Conservation (phyloP, 176 grass and related monocot genomes). For the Carex parvula region DNA sequence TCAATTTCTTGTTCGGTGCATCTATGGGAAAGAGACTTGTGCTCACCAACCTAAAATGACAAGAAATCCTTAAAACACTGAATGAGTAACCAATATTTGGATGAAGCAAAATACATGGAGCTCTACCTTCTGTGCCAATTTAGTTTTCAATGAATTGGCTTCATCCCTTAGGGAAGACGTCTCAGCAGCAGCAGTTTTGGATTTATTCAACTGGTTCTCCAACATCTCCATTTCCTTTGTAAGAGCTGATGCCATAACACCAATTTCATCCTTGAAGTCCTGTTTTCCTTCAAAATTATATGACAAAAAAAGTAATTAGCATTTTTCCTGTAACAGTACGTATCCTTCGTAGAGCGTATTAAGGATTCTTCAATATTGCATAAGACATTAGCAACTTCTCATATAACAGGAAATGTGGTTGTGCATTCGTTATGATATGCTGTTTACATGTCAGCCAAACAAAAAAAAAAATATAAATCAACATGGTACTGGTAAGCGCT, state of each 20-base stretch:
- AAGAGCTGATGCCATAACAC: conserved; percentile 80
- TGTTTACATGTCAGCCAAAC: background rate
- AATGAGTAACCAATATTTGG: conserved; percentile 25
- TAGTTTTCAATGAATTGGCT: conserved; percentile 54
- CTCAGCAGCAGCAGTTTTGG: conserved; percentile 69
- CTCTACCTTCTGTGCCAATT: conserved; percentile 67
- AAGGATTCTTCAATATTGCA: background rate
- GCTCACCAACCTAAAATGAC: conserved; percentile 67
- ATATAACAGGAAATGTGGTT: background rate
- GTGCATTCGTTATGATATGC: background rate
- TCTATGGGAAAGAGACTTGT: conserved; percentile 48
- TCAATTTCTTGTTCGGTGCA: conserved; percentile 55
- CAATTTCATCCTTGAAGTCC: conserved; percentile 94
- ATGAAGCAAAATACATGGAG: conserved; percentile 6
- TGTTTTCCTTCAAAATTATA: conserved; percentile 58
- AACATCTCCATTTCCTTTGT: conserved; percentile 95
- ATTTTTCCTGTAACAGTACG: background rate
- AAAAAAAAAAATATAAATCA: background rate
- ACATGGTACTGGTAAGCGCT: background rate
- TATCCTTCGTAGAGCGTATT: background rate
- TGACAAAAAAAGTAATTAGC: conserved; percentile 10
- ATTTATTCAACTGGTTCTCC: conserved; percentile 84
- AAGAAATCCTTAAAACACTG: conserved; percentile 29
- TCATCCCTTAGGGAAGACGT: conserved; percentile 63
- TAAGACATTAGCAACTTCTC: conserved; percentile 4